phyloP scores from a whole-genome alignment of 2,329 filamentous ascomycete genomes.

The Fusarium siculi region DNA sequence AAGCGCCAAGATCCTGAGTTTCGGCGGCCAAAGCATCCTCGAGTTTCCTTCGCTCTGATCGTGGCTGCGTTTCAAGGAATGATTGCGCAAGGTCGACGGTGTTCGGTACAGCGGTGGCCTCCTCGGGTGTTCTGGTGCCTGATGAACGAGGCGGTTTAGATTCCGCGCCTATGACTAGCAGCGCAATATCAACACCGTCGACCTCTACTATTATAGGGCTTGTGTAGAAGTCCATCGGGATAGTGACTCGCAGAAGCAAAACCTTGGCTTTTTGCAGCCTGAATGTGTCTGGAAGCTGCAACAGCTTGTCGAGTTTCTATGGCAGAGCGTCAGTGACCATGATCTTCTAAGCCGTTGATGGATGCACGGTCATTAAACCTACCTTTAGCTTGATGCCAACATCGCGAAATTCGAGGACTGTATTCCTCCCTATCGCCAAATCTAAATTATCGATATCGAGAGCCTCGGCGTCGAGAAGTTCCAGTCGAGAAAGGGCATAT shows the following conservation, averaged over 20 bases:
- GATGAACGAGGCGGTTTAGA: slow-evolving; percentile 46
- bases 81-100: slow-evolving; percentile 80
- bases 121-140: slow-evolving; percentile 53
- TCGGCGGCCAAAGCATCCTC: slow-evolving; percentile 75
- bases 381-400: slow-evolving; percentile 84
- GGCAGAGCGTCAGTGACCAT: slow-evolving; percentile 35
- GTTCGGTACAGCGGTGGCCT: slow-evolving; percentile 66
- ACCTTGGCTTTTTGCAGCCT: slow-evolving; percentile 79
- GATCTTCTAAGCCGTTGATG: slow-evolving; percentile 12
- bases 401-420: slow-evolving; percentile 86
- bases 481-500: slow-evolving; percentile 84
- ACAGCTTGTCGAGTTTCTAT: slow-evolving; percentile 80
- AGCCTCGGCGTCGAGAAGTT: slow-evolving; percentile 87
- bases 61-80: slow-evolving; percentile 78
- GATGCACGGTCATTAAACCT: slow-evolving; percentile 33
- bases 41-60: slow-evolving; percentile 72
- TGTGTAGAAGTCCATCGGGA: slow-evolving; percentile 88
- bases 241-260: slow-evolving; percentile 78
- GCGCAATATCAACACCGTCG: slow-evolving; percentile 79
- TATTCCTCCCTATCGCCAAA: slow-evolving; percentile 82
- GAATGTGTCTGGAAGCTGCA: slow-evolving; percentile 79
- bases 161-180: slow-evolving; percentile 60
- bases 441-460: slow-evolving; percentile 89
- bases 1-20: slow-evolving; percentile 70
- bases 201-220: slow-evolving; percentile 85